These are phyloP conservation scores for Xerocomus amazonicus DNA, from an alignment of 1,284 basidiomycete species.

Conservation along the genomic window DNA sequence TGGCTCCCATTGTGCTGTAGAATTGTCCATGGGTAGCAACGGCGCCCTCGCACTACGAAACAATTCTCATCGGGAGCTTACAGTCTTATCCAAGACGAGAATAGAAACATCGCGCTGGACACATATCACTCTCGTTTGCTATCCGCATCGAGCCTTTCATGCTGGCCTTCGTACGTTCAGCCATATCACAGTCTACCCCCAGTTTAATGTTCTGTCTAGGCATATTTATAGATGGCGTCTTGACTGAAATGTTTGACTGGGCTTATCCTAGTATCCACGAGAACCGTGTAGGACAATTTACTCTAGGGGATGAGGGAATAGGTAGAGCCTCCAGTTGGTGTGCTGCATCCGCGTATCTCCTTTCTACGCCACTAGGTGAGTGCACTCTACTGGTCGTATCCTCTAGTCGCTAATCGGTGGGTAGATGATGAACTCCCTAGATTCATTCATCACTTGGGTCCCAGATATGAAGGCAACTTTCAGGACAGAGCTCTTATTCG, in stretches of 20 bases:
- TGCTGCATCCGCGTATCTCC: slow-evolving; percentile 61
- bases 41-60: slow-evolving; percentile 54
- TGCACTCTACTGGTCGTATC: background rate
- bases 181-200: background rate
- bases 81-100: slow-evolving; percentile 43
- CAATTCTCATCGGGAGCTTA: slow-evolving; percentile 38
- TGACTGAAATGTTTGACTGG: slow-evolving; percentile 59
- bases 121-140: slow-evolving; percentile 61
- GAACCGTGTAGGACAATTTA: slow-evolving; percentile 39
- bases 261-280: slow-evolving; percentile 48
- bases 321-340: slow-evolving; percentile 59
- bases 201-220: slow-evolving; percentile 38
- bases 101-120: slow-evolving; percentile 60
- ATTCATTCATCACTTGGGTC: slow-evolving; percentile 72
- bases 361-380: slow-evolving; percentile 58
- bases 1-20: slow-evolving; percentile 36
- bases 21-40: slow-evolving; percentile 49
- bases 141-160: slow-evolving; percentile 52
- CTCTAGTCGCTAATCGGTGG: background rate
- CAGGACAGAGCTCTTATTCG: slow-evolving; percentile 60
- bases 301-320: slow-evolving; percentile 49
- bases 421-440: slow-evolving; percentile 61
- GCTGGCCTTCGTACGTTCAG: slow-evolving; percentile 57
- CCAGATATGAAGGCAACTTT: slow-evolving; percentile 68
- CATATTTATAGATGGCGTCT: slow-evolving; percentile 66